Evolutionary conservation across 768 basidiomycete species (phyloP).

Genomic region (Suillus decipiens): DNA sequence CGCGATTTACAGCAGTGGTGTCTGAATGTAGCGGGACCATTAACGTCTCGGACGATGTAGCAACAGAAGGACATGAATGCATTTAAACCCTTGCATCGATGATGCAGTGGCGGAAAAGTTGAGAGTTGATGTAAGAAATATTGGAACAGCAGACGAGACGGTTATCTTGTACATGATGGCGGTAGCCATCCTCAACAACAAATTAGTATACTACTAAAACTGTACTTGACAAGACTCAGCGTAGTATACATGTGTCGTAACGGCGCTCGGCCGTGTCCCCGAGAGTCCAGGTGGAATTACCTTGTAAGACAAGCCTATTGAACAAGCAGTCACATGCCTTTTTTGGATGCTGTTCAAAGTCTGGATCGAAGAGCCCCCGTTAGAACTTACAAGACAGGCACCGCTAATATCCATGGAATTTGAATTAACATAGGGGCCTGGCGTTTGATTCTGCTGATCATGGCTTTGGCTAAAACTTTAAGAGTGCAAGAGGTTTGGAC

Average conservation of each 20-base stretch:
- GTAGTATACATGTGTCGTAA: background rate
- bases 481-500: too few species aligned
- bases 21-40: accelerated
- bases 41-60: background rate
- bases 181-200: background rate
- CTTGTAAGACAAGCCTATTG: background rate
- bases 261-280: background rate
- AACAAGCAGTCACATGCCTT: background rate
- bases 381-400: too few species aligned
- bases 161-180: background rate
- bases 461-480: too few species aligned
- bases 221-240: background rate
- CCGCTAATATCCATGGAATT: too few species aligned
- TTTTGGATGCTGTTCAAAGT: background rate
- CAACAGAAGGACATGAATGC: background rate
- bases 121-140: background rate
- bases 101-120: background rate
- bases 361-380: background rate
- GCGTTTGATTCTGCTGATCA: too few species aligned
- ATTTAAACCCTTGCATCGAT: background rate
- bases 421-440: too few species aligned
- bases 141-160: background rate
- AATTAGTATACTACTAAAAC: background rate
- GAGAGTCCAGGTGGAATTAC: too few species aligned
- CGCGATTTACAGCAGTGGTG: background rate